phyloP scores from a whole-genome alignment of 176 grass and related monocot species.

The Aegilops bicornis region DNA sequence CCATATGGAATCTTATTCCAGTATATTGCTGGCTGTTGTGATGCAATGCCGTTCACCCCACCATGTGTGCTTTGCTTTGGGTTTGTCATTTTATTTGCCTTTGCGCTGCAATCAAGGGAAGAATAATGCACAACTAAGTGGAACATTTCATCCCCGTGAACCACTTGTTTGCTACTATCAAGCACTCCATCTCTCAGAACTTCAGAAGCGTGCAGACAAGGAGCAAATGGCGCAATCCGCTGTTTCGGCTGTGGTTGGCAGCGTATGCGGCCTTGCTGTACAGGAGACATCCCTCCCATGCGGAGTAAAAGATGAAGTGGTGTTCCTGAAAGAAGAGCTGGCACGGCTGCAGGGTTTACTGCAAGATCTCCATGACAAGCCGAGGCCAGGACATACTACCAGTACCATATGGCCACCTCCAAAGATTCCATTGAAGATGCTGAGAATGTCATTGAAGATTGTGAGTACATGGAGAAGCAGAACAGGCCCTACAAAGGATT shows the following conservation, averaged over 20 bases:
- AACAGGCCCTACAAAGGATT: not conserved
- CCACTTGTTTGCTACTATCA: not conserved
- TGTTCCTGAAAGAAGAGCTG: constrained; percentile 1
- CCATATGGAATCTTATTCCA: not conserved
- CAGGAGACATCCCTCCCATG: not conserved
- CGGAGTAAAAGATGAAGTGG: not conserved
- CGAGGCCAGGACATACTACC: not conserved
- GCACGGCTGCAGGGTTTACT: not conserved
- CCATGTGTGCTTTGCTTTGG: not conserved
- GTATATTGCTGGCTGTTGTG: not conserved
- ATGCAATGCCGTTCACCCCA: not conserved
- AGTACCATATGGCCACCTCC: not conserved
- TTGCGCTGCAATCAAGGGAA: not conserved
- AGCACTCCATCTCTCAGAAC: not conserved
- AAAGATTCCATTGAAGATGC: constrained; percentile 2
- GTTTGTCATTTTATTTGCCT: not conserved
- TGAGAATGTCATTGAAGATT: not conserved
- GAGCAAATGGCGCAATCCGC: not conserved
- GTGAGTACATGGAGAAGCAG: not conserved
- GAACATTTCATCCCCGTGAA: not conserved
- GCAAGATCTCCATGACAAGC: not conserved
- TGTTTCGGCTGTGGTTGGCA: not conserved
- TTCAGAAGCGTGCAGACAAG: not conserved
- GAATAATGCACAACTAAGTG: not conserved
- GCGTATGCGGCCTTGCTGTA: not conserved